phyloP scores from a whole-genome alignment of 208 protist genomes.

The Herpetomonas tarakana region DNA sequence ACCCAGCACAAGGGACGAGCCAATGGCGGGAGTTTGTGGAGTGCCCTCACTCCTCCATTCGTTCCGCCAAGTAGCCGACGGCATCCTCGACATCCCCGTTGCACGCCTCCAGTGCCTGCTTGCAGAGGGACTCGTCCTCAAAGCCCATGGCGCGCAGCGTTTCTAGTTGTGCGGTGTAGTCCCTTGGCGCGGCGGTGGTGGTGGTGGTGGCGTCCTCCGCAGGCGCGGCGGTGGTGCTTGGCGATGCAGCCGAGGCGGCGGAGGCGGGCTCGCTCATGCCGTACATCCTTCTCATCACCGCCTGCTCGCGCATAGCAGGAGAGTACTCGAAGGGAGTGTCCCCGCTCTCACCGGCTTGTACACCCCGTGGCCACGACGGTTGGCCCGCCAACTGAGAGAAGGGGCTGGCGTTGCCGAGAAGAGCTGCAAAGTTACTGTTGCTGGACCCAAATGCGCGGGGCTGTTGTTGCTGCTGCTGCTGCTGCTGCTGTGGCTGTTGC shows the following conservation, averaged over 20 bases:
- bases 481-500: background rate
- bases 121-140: conserved; percentile 58
- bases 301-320: conserved; percentile 1
- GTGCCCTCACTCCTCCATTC: conserved; percentile 6
- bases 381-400: background rate
- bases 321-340: background rate
- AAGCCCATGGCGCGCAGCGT: conserved; percentile 79
- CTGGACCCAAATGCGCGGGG: too few species aligned
- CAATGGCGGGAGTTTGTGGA: too few species aligned
- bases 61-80: conserved; percentile 66
- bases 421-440: background rate
- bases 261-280: background rate
- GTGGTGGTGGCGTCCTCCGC: background rate
- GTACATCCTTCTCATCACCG: background rate
- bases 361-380: too few species aligned
- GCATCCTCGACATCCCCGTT: conserved; percentile 72
- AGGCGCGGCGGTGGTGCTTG: background rate
- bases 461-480: too few species aligned
- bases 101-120: conserved; percentile 37
- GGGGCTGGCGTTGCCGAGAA: background rate
- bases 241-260: too few species aligned
- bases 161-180: conserved; percentile 22
- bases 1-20: too few species aligned
- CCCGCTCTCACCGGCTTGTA: background rate
- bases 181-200: too few species aligned